phyloP scores from a whole-genome alignment of 2,329 filamentous ascomycete species.

The Fusarium sp. region DNA sequence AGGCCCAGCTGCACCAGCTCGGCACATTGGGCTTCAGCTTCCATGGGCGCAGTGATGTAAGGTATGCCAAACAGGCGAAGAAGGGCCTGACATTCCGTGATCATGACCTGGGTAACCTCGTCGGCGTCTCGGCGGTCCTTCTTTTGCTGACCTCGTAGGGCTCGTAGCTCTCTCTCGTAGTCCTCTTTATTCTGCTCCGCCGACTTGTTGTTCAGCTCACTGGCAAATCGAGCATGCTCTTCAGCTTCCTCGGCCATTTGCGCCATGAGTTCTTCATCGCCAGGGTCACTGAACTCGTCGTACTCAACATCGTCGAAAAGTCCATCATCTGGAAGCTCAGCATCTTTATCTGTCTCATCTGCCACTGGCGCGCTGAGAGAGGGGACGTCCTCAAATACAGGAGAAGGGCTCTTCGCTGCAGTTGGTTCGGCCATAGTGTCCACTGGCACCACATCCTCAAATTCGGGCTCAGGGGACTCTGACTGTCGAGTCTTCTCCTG shows the following conservation, averaged over 20 bases:
- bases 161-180: constrained; percentile 88
- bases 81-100: constrained; percentile 92
- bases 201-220: constrained; percentile 82
- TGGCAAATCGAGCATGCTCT: constrained; percentile 93
- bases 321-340: constrained; percentile 53
- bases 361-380: background rate
- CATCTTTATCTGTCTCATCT: background rate
- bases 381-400: constrained; percentile 30
- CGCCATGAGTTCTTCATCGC: constrained; percentile 88
- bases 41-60: constrained; percentile 98
- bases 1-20: constrained; percentile 87
- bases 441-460: constrained; percentile 51
- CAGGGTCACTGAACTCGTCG: constrained; percentile 83
- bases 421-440: constrained; percentile 23
- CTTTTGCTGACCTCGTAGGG: constrained; percentile 92
- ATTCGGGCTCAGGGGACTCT: constrained; percentile 51
- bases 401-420: constrained; percentile 20
- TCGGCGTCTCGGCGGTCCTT: constrained; percentile 96
- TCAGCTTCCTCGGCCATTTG: constrained; percentile 91
- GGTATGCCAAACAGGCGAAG: constrained; percentile 92
- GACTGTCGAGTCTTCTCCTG: constrained; percentile 44
- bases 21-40: constrained; percentile 97
- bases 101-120: constrained; percentile 96
- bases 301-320: constrained; percentile 72
- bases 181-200: constrained; percentile 77